These are phyloP conservation scores for Schizosaccharomyces octosporus DNA, from an alignment of 805 yeast species.

Conservation along the genomic window DNA sequence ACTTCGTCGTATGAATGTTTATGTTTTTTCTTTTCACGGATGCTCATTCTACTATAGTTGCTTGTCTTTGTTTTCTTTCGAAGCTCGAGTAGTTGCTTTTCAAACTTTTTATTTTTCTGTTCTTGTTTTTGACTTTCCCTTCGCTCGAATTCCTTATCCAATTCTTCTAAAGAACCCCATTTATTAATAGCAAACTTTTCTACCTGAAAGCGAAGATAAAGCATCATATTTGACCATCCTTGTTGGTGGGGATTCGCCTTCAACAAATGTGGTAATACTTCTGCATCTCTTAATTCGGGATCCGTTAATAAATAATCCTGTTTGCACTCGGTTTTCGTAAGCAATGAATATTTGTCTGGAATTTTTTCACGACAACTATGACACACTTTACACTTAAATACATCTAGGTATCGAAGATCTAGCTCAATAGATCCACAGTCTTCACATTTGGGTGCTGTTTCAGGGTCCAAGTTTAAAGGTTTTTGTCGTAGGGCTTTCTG, in stretches of 20 bases:
- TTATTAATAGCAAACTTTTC: constrained; percentile 79
- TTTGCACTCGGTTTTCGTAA: constrained; percentile 86
- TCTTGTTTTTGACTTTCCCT: constrained; percentile 48
- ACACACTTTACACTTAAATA: constrained; percentile 61
- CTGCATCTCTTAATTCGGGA: constrained; percentile 58
- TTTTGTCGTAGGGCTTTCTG: constrained; percentile 7
- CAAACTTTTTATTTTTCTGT: constrained; percentile 56
- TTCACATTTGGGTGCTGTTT: constrained; percentile 59
- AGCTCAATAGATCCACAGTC: constrained; percentile 64
- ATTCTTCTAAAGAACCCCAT: constrained; percentile 77
- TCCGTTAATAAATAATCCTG: constrained; percentile 85
- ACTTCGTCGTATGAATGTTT: background rate
- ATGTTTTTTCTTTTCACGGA: background rate
- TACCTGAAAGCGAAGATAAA: constrained; percentile 72
- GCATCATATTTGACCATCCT: constrained; percentile 75
- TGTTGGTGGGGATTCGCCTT: constrained; percentile 86
- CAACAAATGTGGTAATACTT: constrained; percentile 48
- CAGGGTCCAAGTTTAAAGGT: constrained; percentile 14
- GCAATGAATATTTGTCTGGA: constrained; percentile 72
- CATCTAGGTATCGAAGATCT: constrained; percentile 42
- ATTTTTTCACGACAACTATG: constrained; percentile 40
- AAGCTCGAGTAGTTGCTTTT: constrained; percentile 63
- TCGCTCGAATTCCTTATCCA: constrained; percentile 80
- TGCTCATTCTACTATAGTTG: constrained; percentile 36
- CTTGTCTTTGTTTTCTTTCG: constrained; percentile 80